phyloP scores from a whole-genome alignment of 2,329 filamentous ascomycete species.

The Pestalotiopsis sp. region DNA sequence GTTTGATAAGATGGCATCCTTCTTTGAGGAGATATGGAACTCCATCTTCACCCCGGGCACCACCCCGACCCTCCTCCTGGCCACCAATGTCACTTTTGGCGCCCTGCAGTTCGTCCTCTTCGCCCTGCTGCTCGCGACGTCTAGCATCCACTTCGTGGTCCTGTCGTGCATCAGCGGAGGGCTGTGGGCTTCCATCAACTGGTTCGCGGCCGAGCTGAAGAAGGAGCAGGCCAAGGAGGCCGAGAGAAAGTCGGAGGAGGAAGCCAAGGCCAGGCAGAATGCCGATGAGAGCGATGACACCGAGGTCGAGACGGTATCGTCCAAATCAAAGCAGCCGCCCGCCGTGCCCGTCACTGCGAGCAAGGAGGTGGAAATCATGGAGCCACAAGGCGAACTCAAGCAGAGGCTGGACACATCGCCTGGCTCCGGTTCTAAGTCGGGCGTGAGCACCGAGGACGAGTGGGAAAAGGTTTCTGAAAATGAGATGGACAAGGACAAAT shows the following conservation, averaged over 20 bases:
- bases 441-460: slow-evolving; percentile 86
- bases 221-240: slow-evolving; percentile 47
- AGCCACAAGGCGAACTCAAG: slow-evolving; percentile 51
- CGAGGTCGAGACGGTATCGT: slow-evolving; percentile 48
- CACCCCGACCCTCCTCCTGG: slow-evolving; percentile 83
- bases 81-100: slow-evolving; percentile 89
- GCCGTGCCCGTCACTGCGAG: slow-evolving; percentile 30
- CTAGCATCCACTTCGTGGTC: slow-evolving; percentile 85
- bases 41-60: slow-evolving; percentile 93
- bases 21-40: slow-evolving; percentile 80
- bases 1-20: slow-evolving; percentile 54
- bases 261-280: slow-evolving; percentile 35
- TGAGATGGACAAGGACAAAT: slow-evolving; percentile 63
- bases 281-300: slow-evolving; percentile 51
- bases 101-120: slow-evolving; percentile 80
- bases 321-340: slow-evolving; percentile 20
- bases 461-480: slow-evolving; percentile 93
- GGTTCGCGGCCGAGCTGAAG: slow-evolving; percentile 78
- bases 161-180: slow-evolving; percentile 79
- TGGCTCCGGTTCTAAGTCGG: slow-evolving; percentile 56
- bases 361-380: slow-evolving; percentile 47
- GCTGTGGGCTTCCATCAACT: slow-evolving; percentile 95
- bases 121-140: slow-evolving; percentile 76
- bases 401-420: slow-evolving; percentile 42
- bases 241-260: slow-evolving; percentile 42